Evolutionary conservation across 2,329 filamentous ascomycete genomes (phyloP), one percentile per base, ranked within the genome.

Genomic region (Colletotrichum spinosum): DNA sequence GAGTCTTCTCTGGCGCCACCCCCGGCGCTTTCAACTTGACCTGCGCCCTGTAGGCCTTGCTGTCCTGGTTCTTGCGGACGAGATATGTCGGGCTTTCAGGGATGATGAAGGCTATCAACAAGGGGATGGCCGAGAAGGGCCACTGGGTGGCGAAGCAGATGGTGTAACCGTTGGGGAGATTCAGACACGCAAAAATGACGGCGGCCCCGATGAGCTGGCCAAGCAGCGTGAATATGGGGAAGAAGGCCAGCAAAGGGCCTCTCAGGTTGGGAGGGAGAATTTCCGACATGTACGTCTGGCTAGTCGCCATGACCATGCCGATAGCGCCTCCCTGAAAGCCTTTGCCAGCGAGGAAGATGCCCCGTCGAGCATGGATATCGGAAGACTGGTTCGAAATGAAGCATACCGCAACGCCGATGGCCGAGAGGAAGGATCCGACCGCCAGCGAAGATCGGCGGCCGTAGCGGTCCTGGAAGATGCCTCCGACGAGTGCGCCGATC

Each of bases 61-160:
- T 73, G 10, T 79, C 71, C 6, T 72, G 71, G 4, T 74, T 75
- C 56, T 78, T 80, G 4, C 82, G 78, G 1, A 87, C 72, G 2
- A 86, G 72, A 65, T 80, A 86, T 0, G 81, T 76, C 0, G 85
- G 85, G 11, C 80, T 83, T 67, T 87, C 84, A 0, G 84, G 84
- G 39, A 86, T 77, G 49, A 82, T 45, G 38, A 81, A 69, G 0
- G 82, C 75, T 13, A 83, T 70, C 15, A 80, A 4, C 12, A 85
- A 71, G 0, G 82, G 78, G 1, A 83, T 65, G 6, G 76, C 73
- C 0, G 80, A 79, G 66, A 79, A 81, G 0, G 78, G 72, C 81
- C 81, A 83, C 63, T 82, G 79, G 0, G 80, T 77, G 1, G 75
- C 80, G 64, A 84, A 80, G 11, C 75, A 76, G n/a, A 79, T 72